phyloP scores from a whole-genome alignment of 2,329 filamentous ascomycete genomes.

The Stemphylium vesicarium region DNA sequence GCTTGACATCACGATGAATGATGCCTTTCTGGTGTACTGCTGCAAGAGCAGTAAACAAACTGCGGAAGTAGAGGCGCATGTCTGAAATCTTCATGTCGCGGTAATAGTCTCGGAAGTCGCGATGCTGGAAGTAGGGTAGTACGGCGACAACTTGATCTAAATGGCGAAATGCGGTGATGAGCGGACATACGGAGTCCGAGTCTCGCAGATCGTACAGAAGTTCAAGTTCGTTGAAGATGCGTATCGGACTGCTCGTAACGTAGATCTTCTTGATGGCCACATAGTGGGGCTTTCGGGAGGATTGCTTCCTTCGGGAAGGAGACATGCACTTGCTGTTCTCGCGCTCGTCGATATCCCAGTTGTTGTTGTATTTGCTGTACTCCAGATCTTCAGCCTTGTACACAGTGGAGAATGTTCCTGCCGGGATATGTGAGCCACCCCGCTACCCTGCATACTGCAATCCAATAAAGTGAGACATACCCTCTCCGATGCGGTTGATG shows the following conservation, averaged over 20 bases:
- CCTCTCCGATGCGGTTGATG: slow-evolving; percentile 97
- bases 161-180: slow-evolving; percentile 95
- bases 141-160: slow-evolving; percentile 95
- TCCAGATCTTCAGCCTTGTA: slow-evolving; percentile 96
- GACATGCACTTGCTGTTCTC: slow-evolving; percentile 70
- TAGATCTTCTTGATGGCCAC: slow-evolving; percentile 99
- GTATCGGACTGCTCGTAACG: slow-evolving; percentile 90
- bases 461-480: slow-evolving; percentile 55
- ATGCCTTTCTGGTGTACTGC: slow-evolving; percentile 85
- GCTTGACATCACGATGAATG: slow-evolving; percentile 94
- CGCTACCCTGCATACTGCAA: slow-evolving; percentile 34
- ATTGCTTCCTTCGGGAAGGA: slow-evolving; percentile 65
- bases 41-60: slow-evolving; percentile 82
- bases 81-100: slow-evolving; percentile 85
- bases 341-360: slow-evolving; percentile 79
- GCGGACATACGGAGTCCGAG: slow-evolving; percentile 85
- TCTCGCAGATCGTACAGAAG: slow-evolving; percentile 85
- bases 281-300: slow-evolving; percentile 67
- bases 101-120: slow-evolving; percentile 94
- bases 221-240: slow-evolving; percentile 96
- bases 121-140: slow-evolving; percentile 92
- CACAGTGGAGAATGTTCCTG: slow-evolving; percentile 96
- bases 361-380: slow-evolving; percentile 82
- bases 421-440: slow-evolving; percentile 30
- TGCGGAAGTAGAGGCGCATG: slow-evolving; percentile 87